Conservation (phyloP, 1,139 yeast species). For the Blastobotrys ciferrii region DNA sequence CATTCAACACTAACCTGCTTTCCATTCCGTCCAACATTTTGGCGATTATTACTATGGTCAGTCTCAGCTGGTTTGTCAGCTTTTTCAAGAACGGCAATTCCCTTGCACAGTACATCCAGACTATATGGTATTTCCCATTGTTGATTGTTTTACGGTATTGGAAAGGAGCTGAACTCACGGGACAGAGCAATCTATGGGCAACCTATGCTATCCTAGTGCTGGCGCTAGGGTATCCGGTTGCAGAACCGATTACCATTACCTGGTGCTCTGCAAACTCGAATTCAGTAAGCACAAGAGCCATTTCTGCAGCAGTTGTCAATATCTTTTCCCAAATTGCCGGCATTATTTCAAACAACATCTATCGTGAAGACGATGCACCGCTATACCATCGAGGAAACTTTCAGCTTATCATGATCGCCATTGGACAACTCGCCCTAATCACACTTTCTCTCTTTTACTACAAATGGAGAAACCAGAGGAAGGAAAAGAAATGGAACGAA, state of each 20-base stretch:
- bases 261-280: slow-evolving; percentile 64
- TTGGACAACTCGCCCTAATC: slow-evolving; percentile 29
- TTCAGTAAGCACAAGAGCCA: slow-evolving; percentile 57
- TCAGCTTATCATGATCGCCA: slow-evolving; percentile 42
- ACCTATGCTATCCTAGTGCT: slow-evolving; percentile 49
- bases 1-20: slow-evolving; percentile 54
- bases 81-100: slow-evolving; percentile 15
- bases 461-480: slow-evolving; percentile 46
- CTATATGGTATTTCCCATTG: slow-evolving; percentile 21
- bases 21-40: slow-evolving; percentile 48
- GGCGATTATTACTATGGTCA: slow-evolving; percentile 16
- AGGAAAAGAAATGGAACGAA: slow-evolving; percentile 47
- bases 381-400: slow-evolving; percentile 55
- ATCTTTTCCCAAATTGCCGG: slow-evolving; percentile 58
- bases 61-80: slow-evolving; percentile 14
- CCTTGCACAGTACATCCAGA: slow-evolving; percentile 19
- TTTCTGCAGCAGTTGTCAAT: slow-evolving; percentile 61
- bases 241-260: slow-evolving; percentile 55
- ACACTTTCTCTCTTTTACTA: slow-evolving; percentile 41
- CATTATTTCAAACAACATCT: slow-evolving; percentile 54
- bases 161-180: slow-evolving; percentile 36
- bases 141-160: slow-evolving; percentile 21
- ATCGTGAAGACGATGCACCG: slow-evolving; percentile 57
- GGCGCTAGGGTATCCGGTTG: slow-evolving; percentile 44
- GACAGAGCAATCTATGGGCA: slow-evolving; percentile 46